Evolutionary conservation across 2,329 filamentous ascomycete species (phyloP), one percentile per base, ranked within the genome.

Genomic region (Colletotrichum cereale): DNA sequence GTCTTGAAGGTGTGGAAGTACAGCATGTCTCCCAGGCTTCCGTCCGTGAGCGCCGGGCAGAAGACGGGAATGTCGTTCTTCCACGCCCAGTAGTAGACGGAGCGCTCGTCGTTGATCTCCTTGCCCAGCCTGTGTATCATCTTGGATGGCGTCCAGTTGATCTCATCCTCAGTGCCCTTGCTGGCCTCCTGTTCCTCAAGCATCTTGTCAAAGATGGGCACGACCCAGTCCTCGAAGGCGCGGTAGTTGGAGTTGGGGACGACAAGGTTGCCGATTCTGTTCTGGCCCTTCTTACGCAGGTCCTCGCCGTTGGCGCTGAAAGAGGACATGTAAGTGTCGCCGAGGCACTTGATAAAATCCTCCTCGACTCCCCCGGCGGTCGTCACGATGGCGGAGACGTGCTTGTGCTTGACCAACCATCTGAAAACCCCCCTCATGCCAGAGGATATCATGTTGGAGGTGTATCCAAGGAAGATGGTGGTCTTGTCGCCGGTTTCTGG

Each of bases 171-270:
- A 11, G 88, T 89, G 29, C 86, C 86, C 79, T 90, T 93, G 77
- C 89, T 92, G 0, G 90, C 91, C 80, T 98, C 95, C 81, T 99
- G 96, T 82, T 99, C 96, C 75, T 92, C 92, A 2, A 98, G 87
- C 94, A 99, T 96, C 75, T 85, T 90, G 83, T 98, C 94, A n/a
- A 99, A 86, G 75, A 99, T 97, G 2, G 96, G 96, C 61, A 98
- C 89, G 8, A 99, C 87, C 96, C 96, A 99, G 84, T 99, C 96
- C 80, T 99, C 96, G 77, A 99, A 99, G 8, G 92, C 91, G 81
- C 96, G 98, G 85, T 99, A 97, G 84, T 99, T 99, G 81, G 91
- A 93, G 81, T 99, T 99, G 7, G 96, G 96, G 1, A 99, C 96
- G 29, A 98, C 87, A 1, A 99, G 88, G 78, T 99, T 98, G 62